Base-by-base conservation (phyloP, 371 early-diverging fungal genomes). In the Actinomortierella ambigua region DNA sequence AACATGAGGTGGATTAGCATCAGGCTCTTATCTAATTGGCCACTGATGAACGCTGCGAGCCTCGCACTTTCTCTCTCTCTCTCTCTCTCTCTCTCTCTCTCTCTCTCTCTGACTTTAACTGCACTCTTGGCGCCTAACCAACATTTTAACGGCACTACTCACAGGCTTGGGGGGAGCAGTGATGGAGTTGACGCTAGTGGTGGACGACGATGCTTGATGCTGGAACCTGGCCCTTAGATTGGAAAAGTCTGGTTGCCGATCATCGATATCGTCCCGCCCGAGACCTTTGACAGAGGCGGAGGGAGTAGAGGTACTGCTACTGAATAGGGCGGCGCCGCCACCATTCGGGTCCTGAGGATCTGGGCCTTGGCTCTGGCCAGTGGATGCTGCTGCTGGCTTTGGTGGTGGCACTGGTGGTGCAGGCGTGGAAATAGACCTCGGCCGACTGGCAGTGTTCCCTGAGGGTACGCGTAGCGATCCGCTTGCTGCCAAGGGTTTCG, bases 141-240 rank as follows among this genome's bases (percentile, higher is more conserved):
- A 51, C 44, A 34, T 15, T 34, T 18, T 4, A 14, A 22, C 27
- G 53, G 6, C 8, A 20, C 24, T 11, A 57, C 29, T 63, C 62
- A 65, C 13, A 56, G 66, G 22, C 56, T 71, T 15, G 63, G 39
- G 14, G 18, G 28, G 3, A 59, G 41, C 14, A 26, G 34, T 4
- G n/a, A n/a, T n/a, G 11, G 34, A 4, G 34, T 34, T 4, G 34
- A 11, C 11, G 11, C 11, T 34, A 11, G 34, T 20, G 43, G n/a
- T 65, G 14, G 70, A 48, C 5, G 59, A 17, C 6, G 59, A 46
- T 14, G 51, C 60, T 28, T 71, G 73, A 5, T 65, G 61, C 49
- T 71, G 73, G 42, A 71, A 71, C 5, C 66, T 61, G 26, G 73
- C 73, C 17, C 73, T 58, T 28, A 71, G 34, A 51, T 71, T 71